Base-by-base conservation (phyloP, 2,329 filamentous ascomycete species). In the Rhytidhysteron rufulum region DNA sequence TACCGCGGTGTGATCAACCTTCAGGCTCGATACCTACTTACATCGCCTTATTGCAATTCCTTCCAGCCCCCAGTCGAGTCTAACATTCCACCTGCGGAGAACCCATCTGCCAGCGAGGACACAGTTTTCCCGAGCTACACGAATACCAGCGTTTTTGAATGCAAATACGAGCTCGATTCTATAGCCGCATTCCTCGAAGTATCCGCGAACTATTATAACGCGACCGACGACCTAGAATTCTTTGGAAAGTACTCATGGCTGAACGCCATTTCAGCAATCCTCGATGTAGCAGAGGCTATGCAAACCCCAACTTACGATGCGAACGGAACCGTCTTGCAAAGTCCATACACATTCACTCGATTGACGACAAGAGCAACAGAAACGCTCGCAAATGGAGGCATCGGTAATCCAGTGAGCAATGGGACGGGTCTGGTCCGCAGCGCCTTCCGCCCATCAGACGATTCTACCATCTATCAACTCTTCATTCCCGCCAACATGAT, bases 1-100 rank as follows among this genome's bases (percentile, higher is more conserved):
- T 86, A 82, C 64, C 75, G 83, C 11, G 84, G 84, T 1, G 75
- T 84, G 3, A 84, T 88, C 59, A 87, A 88, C 57, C 70, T 85
- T 5, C 84, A 88, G 57, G 72, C 82, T 17, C 73, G 83, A 32
- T 87, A 86, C 60, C 73, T 88, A 37, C 70, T 79, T 39, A 74
- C 75, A 22, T 78, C 77, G 13, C 73, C 73, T 5, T 75, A 73
- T 51, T 76, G 73, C 60, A 75, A 77, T 53, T 68, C 71, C 4
- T 76, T 76, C 50, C 73, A 77, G 46, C 69, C 74, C 17, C 73
- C 73, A 1, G 56, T 64, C 1, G 72, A 76, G 42, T 73, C 71
- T 25, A 63, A 62, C 2, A 59, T 76, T 10, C 40, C 51, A 3
- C 60, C 65, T 4, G 62, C 64, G 2, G 37, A 39, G 5, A 74